A percentile compares a stretch with the other conserved stretches of the same genome.
phyloP scores from a whole-genome alignment of 306 rosid species.

The Cicer yamashitae region DNA sequence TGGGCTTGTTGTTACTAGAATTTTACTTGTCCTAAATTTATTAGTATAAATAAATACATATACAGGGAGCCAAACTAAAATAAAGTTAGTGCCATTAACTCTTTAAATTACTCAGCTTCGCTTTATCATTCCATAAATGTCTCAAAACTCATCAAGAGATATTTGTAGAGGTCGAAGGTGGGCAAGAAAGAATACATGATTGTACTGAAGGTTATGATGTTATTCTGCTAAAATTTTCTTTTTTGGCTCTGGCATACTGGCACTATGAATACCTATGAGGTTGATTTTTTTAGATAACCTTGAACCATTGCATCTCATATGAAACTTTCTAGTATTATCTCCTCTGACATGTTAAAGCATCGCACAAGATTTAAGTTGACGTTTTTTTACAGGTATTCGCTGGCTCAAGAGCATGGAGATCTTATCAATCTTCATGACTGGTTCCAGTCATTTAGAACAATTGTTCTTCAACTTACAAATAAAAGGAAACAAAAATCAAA shows the following conservation, averaged over 20 bases:
- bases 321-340: background rate
- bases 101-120: constrained; percentile 13
- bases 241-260: background rate
- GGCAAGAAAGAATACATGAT: background rate
- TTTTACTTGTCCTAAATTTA: constrained; percentile 31
- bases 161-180: constrained; percentile 8
- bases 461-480: constrained; percentile 51
- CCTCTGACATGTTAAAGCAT: constrained; percentile 25
- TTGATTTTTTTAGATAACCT: constrained; percentile 1
- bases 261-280: background rate
- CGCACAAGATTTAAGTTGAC: constrained; percentile 22
- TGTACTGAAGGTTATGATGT: background rate
- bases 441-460: constrained; percentile 82
- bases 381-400: constrained; percentile 62
- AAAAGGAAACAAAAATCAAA: constrained; percentile 66
- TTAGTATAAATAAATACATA: constrained; percentile 13
- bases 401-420: constrained; percentile 97
- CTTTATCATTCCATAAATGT: background rate
- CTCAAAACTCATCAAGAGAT: background rate
- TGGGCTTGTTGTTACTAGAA: background rate
- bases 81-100: background rate
- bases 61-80: constrained; percentile 28
- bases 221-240: constrained; percentile 4
- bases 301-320: constrained; percentile 1
- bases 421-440: constrained; percentile 95